Evolutionary conservation across 148 eudicot genomes (phyloP).

Genomic region (Dianthus caryophyllus): DNA sequence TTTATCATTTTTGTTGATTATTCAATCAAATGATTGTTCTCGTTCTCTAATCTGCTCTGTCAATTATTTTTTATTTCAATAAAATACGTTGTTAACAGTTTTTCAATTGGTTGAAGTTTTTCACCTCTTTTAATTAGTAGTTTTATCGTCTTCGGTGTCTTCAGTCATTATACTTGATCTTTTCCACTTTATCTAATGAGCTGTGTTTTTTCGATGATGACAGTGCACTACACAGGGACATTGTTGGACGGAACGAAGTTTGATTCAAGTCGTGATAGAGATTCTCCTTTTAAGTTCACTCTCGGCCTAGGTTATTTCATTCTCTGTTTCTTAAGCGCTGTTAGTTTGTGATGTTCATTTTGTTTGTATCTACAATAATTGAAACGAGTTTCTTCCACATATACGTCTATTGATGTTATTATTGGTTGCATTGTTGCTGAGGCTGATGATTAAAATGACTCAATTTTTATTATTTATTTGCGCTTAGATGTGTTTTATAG

Average conservation of each 20-base stretch:
- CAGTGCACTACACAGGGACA: conserved; percentile 96
- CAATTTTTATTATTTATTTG: not conserved
- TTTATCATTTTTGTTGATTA: not conserved
- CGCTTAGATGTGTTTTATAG: not conserved
- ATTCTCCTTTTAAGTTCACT: conserved; percentile 73
- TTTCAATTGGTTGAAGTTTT: too few species aligned
- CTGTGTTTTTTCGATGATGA: conserved; percentile 11
- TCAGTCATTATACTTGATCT: too few species aligned
- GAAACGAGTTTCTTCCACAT: not conserved
- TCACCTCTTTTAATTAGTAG: too few species aligned
- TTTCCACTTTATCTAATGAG: not conserved
- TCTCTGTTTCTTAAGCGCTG: not conserved
- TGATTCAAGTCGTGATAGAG: conserved; percentile 88
- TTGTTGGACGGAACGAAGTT: conserved; percentile 91
- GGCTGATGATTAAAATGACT: not conserved
- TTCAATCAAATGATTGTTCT: not conserved
- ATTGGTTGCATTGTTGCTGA: too few species aligned
- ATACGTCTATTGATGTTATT: not conserved
- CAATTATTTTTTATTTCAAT: too few species aligned
- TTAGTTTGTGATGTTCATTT: not conserved
- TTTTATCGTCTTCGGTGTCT: too few species aligned
- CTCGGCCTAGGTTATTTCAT: conserved; percentile 76
- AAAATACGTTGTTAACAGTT: too few species aligned
- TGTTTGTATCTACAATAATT: too few species aligned
- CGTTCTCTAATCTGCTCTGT: too few species aligned